Conservation (phyloP, 257 asterid species). For the Fraxinus excelsior region DNA sequence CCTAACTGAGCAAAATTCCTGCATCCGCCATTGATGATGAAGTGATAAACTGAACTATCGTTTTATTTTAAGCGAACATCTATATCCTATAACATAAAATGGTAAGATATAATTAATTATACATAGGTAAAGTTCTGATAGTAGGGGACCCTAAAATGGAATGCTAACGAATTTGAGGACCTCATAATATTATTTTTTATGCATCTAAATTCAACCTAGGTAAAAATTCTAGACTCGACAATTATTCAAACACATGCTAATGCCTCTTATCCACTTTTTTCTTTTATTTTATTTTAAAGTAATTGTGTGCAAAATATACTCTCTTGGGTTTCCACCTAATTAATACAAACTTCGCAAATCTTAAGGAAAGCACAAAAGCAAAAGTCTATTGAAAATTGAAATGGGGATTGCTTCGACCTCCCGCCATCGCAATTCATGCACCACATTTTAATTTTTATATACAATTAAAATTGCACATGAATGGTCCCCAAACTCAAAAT, state of each 20-base stretch:
- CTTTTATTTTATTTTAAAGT: neutral
- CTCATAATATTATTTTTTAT: too few relatives aligned
- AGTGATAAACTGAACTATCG: too few relatives aligned
- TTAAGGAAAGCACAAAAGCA: conserved; percentile 46
- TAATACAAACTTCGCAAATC: conserved; percentile 39
- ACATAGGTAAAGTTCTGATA: too few relatives aligned
- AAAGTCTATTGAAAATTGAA: conserved; percentile 26
- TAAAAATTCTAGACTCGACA: neutral
- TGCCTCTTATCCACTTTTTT: neutral
- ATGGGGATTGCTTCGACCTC: conserved; percentile 26
- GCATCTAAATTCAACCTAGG: neutral
- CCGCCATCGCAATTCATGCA: conserved; percentile 30
- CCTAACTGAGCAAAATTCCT: too few relatives aligned
- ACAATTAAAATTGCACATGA: neutral
- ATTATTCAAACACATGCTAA: neutral
- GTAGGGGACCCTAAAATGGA: too few relatives aligned
- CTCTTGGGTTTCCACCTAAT: conserved; percentile 38
- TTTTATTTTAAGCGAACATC: too few relatives aligned
- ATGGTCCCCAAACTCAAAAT: too few relatives aligned
- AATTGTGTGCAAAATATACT: conserved; percentile 25
- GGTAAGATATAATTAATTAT: too few relatives aligned
- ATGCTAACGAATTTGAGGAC: too few relatives aligned
- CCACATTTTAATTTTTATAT: neutral
- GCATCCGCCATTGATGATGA: too few relatives aligned
- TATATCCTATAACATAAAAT: too few relatives aligned